Base-by-base conservation (phyloP, 257 asterid species). In the Solanum gandarillasii region DNA sequence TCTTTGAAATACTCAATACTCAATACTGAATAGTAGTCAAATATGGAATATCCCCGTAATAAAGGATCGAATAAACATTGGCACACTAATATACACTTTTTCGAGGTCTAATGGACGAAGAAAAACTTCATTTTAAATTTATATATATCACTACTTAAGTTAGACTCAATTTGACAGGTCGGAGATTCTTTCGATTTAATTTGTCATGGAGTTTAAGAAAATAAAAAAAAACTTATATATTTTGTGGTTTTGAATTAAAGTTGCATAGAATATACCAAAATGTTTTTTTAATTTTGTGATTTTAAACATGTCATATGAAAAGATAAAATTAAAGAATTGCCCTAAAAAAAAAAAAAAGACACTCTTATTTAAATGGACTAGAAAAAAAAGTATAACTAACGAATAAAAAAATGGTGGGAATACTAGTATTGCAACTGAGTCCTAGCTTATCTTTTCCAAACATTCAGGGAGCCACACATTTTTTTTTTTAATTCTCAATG, bases 281-380 rank as follows among this genome's bases (percentile, higher is more conserved):
- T 55, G 0, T 55, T 55, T 12, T 0, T 4, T 55, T 18, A 6
- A 55, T 55, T 0, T 6, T 18, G 1, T 55, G 62, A 0, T 52
- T 0, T 52, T 18, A 52, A 52, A 52, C 3, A 52, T 6, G 10
- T 52, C 0, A 16, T 18, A 6, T 55, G 9, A 0, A 52, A 52
- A 52, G 23, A 52, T 6, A 18, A 52, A 0, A 52, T 18, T 52
- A 6, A 52, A 55, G 10, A 18, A 0, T 55, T 55, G 2, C 0
- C 62, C n/a, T 52, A 52, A 16, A 52, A 16, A 16, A 1, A 52
- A 52, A n/a, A n/a, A 18, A 52, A 1, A 52, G 9, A 2, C 62
- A 18, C 6, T 52, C 23, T 55, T 52, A 52, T 16, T 52, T 18
- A 52, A 18, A 18, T 6, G 62, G 3, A 52, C 9, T 16, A n/a